Base-by-base conservation (phyloP, 1,139 yeast genomes). In the Candida tropicalis region DNA sequence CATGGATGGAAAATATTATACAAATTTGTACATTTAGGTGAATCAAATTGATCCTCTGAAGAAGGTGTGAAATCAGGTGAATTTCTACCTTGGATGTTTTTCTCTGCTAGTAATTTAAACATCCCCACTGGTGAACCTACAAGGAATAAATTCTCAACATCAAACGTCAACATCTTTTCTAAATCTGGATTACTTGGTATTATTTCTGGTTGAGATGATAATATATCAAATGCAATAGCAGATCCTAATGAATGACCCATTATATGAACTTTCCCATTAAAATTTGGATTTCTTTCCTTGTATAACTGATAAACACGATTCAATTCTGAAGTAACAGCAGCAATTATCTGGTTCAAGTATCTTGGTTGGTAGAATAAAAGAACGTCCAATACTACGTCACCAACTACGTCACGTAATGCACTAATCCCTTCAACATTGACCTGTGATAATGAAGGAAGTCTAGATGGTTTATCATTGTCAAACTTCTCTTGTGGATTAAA, bases 231-330 rank as follows among this genome's bases (percentile, higher is more conserved):
- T 1, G 86, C 77, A 42, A 93, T 88, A 1, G 93, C 84, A 13
- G 96, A 85, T 0, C 99, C 99, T 22, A 93, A 66, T 0, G 97
- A 90, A 62, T 93, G 99, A 1, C 97, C 98, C 55, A 93, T 70
- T 2, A 93, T 62, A 55, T 91, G 90, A 0, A 90, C 83, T 47
- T 82, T 79, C 0, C 97, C 97, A 17, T 79, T 71, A 62, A 89
- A 90, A 13, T 75, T 66, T 0, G 97, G 96, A 55, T 91, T 85
- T 45, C 79, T 69, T 44, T 79, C 70, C 48, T 71, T 65, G 59
- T 82, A 90, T 38, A 76, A 63, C 7, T 68, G 63, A 60, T 84
- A 88, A 0, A 87, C 80, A 2, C 82, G 59, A 61, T 93, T 93
- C 20, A 93, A 77, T 54, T 88, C 93, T 3, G 60, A 58, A 1